These are phyloP conservation scores for Alternaria viburni DNA, from an alignment of 2,329 filamentous ascomycete species.

Conservation along the genomic window DNA sequence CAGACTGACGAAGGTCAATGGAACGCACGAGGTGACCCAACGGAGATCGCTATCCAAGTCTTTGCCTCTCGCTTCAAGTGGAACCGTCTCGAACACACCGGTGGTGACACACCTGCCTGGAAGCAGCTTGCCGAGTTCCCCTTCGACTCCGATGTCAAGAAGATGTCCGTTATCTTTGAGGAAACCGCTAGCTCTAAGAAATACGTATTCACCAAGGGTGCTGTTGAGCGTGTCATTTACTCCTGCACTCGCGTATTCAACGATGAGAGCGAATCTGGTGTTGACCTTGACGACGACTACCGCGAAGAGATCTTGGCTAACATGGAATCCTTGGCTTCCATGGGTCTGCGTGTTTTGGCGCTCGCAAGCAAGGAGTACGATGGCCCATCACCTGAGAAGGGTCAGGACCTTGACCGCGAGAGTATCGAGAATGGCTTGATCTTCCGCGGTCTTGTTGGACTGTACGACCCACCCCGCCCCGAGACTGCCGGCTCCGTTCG, in stretches of 20 bases:
- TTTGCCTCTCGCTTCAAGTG: constrained; percentile 72
- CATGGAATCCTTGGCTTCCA: constrained; percentile 70
- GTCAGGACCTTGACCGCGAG: constrained; percentile 57
- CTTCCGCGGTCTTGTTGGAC: constrained; percentile 79
- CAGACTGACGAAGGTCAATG: constrained; percentile 19
- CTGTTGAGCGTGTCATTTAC: constrained; percentile 67
- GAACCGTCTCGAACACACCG: constrained; percentile 21
- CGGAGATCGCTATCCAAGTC: constrained; percentile 76
- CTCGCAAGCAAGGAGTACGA: constrained; percentile 61
- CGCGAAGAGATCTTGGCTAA: constrained; percentile 66
- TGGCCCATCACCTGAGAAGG: constrained; percentile 46
- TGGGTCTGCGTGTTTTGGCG: constrained; percentile 72
- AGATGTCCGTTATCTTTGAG: constrained; percentile 73
- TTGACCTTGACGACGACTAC: constrained; percentile 58
- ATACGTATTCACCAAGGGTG: constrained; percentile 67
- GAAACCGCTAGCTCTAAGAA: constrained; percentile 47
- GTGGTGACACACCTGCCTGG: constrained; percentile 22
- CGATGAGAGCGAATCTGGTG: constrained; percentile 47
- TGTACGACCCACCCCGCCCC: constrained; percentile 83
- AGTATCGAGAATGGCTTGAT: constrained; percentile 70
- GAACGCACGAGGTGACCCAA: constrained; percentile 51
- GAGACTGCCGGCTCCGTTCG: constrained; percentile 68
- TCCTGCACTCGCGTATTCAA: constrained; percentile 63
- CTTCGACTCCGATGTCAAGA: constrained; percentile 76
- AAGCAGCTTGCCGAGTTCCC: constrained; percentile 67